Base-by-base conservation (phyloP, 2,329 filamentous ascomycete species). In the Penicillium griseofulvum region DNA sequence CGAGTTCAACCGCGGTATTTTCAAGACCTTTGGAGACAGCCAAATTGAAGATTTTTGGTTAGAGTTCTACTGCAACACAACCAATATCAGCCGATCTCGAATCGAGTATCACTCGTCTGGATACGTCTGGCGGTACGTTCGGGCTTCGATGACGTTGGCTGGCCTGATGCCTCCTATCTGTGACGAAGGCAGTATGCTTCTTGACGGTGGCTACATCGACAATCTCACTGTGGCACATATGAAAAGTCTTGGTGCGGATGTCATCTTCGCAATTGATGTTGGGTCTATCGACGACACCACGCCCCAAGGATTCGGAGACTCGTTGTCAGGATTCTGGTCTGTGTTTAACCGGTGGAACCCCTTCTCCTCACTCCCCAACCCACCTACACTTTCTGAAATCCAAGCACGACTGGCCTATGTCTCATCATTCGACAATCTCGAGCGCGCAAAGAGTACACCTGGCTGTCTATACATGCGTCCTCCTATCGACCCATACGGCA, bases 1-100 rank as follows among this genome's bases (percentile, higher is more conserved):
- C 70, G 94, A 99, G 68, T 99, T 99, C 82, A 99, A 99, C 67
- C 89, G 94, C 7, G 94, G 94, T 38, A 97, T 99, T 61, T 99
- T 97, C 84, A 99, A 99, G 74, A 91, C 93, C 0, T 97, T 99
- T 71, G 94, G 92, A 14, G 91, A 97, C 67, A 90, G 90, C 10
- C 94, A 97, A 70, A 97, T 99, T 55, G 94, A 99, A 75, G 94
- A 99, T 72, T 99, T 97, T 68, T 99, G 94, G 94, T 83, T 99
- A 11, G 91, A 96, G 64, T 99, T 91, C 72, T 99, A 99, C 77
- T 99, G 95, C 82, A 99, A 99, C 75, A 97, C 94, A 0, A 99
- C 95, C 36, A 99, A 97, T 73, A 97, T 99, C 75, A 95, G 89
- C 77, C 95, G 96, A 73, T 94, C 89, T 58, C 84, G 93, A 19